Percentiles rank a stretch among this genome's conserved stretches.
Evolutionary conservation across 2,329 filamentous ascomycete species (phyloP).

Genomic region (Claviceps sp.): DNA sequence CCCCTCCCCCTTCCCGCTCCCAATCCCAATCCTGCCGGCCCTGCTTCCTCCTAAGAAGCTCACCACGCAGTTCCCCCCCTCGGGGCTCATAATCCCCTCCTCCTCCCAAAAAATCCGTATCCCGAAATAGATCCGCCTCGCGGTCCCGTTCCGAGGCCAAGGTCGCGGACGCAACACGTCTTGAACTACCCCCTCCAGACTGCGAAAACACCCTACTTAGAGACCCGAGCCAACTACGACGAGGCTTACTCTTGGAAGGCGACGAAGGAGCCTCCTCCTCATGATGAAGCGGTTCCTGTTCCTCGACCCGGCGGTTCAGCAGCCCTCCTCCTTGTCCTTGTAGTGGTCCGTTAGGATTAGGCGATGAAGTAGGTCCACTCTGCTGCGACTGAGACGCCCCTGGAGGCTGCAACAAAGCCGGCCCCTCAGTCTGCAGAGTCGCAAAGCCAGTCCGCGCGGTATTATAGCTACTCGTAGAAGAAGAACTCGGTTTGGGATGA

Average conservation of each 20-base stretch:
- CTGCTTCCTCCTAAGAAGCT: constrained; percentile 40
- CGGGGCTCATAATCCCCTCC: constrained; percentile 29
- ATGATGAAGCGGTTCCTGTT: constrained; percentile 20
- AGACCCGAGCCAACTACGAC: constrained; percentile 55
- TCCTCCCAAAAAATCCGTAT: too few species aligned
- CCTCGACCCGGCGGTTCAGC: constrained; percentile 8
- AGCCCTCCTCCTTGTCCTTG: too few species aligned
- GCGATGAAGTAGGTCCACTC: too few species aligned
- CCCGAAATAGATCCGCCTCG: neutral
- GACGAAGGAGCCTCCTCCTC: constrained; percentile 29
- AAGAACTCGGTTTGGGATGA: constrained; percentile 24
- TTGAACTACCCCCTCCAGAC: constrained; percentile 16
- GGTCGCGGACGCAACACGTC: constrained; percentile 11
- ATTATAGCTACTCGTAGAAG: constrained; percentile 33
- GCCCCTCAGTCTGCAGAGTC: constrained; percentile 39
- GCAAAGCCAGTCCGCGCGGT: constrained; percentile 41
- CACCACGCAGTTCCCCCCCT: constrained; percentile 25
- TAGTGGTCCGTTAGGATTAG: too few species aligned
- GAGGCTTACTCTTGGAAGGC: constrained; percentile 42
- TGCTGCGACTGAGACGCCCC: constrained; percentile 5
- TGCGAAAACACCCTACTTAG: constrained; percentile 48
- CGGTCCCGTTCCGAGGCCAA: neutral
- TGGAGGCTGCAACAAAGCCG: constrained; percentile 22
- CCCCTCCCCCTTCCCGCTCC: constrained; percentile 6
- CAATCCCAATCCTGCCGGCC: constrained; percentile 41